Evolutionary conservation across 441 rosid species (phyloP), one percentile per base, ranked within the genome.

Genomic region (Melastoma candidum): DNA sequence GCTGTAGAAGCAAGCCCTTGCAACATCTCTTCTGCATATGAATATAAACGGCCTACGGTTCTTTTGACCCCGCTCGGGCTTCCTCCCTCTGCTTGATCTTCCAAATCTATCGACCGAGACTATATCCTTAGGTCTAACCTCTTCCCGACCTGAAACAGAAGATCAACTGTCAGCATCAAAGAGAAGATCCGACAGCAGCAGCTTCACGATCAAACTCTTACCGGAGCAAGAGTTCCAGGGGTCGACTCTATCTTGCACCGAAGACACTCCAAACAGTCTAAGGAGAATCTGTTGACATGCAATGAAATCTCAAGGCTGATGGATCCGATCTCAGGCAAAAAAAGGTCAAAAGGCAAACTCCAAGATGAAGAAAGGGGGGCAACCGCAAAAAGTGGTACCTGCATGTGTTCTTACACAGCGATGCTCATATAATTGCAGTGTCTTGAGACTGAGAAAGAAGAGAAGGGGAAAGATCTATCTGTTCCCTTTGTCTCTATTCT

Each of bases 1-100:
- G 63, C 82, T 72, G 49, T 69, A 62, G 67, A 84, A 85, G 50
- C 93, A 80, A 51, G 85, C 79, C 53, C 71, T 48, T 12, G 82
- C 80, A 41, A 76, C 73, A 63, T 82, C 84, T 68, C 63, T 72
- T 72, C 78, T 66, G 61, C 90, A 79, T 53, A 75, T 61, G 68
- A 74, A 45, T 53, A 63, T 36, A 46, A 80, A 65, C 44, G 57
- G 58, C 56, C 57, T 58, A 39, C 56, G 64, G 25, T 57, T 55
- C 53, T 58, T 53, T 4, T 43, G 12, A 47, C 69, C 59, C 49
- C 27, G 51, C 51, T 54, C 26, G 48, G 60, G 52, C 36, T 47
- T 50, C 51, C 54, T 41, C 2, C 27, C 58, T 39, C 65, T 64
- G 13, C 53, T 66, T 46, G 71, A 55, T 68, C 48, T 54, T 3